These are phyloP conservation scores for Paecilomyces formosus DNA, from an alignment of 2,329 filamentous ascomycete species.

Conservation along the genomic window DNA sequence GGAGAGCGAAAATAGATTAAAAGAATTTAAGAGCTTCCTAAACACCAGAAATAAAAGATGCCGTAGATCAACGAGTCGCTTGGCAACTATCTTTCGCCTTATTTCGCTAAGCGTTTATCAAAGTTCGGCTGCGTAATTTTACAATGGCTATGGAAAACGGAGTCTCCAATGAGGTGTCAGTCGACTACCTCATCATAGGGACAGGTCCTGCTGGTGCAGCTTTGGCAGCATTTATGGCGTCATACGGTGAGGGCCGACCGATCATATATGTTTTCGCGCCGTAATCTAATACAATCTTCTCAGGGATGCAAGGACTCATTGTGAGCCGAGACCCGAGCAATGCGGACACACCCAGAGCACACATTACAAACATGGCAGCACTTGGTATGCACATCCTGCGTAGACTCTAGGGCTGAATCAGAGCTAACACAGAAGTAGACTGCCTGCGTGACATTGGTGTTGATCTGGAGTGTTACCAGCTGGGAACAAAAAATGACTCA, in stretches of 20 bases:
- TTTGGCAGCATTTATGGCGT: conserved; percentile 47
- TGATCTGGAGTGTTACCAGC: conserved; percentile 32
- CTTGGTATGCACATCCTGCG: conserved; percentile 19
- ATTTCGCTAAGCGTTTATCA: too few species aligned
- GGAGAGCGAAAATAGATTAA: too few species aligned
- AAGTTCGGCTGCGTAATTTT: too few species aligned
- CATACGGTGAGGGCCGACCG: conserved; percentile 31
- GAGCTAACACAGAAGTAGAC: conserved; percentile 24
- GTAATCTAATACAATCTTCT: neutral
- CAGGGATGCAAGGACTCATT: conserved; percentile 47
- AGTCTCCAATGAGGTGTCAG: conserved; percentile 8
- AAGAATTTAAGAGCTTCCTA: too few species aligned
- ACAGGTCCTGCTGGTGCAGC: conserved; percentile 49
- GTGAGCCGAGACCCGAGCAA: conserved; percentile 44
- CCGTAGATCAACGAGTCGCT: too few species aligned
- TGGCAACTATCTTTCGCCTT: too few species aligned
- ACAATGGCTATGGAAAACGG: too few species aligned
- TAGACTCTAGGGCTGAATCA: neutral
- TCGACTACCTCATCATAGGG: conserved; percentile 44
- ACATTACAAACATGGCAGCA: conserved; percentile 54
- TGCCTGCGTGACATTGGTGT: conserved; percentile 48
- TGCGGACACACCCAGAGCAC: conserved; percentile 51
- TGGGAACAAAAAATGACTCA: conserved; percentile 30
- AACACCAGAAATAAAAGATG: too few species aligned
- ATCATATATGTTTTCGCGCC: too few species aligned